Evolutionary conservation across 1,284 basidiomycete genomes (phyloP), one percentile per base, ranked within the genome.

Genomic region (Schizopora paradoxa): DNA sequence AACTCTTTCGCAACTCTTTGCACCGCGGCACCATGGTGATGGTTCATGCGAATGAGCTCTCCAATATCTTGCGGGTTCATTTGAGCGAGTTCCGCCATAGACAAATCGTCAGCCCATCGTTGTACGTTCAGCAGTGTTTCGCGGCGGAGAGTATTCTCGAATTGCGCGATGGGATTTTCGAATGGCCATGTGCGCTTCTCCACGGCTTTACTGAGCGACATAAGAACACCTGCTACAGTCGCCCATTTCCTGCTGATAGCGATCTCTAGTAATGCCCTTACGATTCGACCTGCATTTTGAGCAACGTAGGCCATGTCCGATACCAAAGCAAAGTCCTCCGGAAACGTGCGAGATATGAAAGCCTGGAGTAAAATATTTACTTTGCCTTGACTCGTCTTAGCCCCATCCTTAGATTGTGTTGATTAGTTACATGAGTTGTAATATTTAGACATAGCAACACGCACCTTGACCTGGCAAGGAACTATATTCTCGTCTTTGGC

Each of bases 261-360:
- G 33, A 99, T 96, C 63, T 99, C 96, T 13, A 98, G 76, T 5
- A 99, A 71, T 13, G 95, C 91, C 16, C 96, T 83, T 47, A 93
- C 79, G 57, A 99, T 97, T 53, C 96, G 88, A 5, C 89, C 93
- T 5, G 88, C 91, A 58, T 99, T 99, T 58, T 93, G 91, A 23
- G 90, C 88, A 31, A 84, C 90, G 59, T 97, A 99, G 3, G 86
- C 91, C 56, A 84, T 86, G 62, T 99, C 96, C 0, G 95, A 99
- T 2, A 99, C 87, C 42, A 99, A 72, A 6, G 96, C 96, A 62
- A 98, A 99, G 66, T 99, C 96, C 51, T 97, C 89, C 19, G 98
- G 72, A 35, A 72, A 74, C 18, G 80, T 74, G 43, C 77, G 71
- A 19, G 92, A 97, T 51, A 99, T 91, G 63, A 82, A 89, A 3